phyloP scores from a whole-genome alignment of 495 filamentous ascomycete genomes.

The Amphirosellinia nigrospora region DNA sequence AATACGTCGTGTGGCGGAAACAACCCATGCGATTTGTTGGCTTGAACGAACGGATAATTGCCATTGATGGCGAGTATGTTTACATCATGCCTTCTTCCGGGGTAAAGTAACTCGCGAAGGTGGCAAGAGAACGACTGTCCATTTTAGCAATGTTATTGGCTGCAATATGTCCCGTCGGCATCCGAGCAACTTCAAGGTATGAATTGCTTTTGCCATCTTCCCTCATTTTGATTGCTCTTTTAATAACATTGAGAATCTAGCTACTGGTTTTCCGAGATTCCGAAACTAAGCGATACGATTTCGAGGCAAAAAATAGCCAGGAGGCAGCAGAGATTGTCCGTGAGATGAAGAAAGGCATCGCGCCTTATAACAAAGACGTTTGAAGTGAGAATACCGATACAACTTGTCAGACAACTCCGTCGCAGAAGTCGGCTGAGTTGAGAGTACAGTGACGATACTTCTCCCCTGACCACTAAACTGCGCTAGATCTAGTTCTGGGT shows the following conservation, averaged over 20 bases:
- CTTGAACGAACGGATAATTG: slow-evolving; percentile 79
- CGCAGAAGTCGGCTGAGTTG: neutral
- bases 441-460: neutral
- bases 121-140: slow-evolving; percentile 85
- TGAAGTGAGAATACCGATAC: slow-evolving; percentile 10
- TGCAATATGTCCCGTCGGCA: slow-evolving; percentile 91
- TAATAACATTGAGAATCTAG: slow-evolving; percentile 35
- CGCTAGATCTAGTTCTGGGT: neutral
- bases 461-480: neutral
- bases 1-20: slow-evolving; percentile 90
- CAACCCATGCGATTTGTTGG: slow-evolving; percentile 93
- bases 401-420: neutral
- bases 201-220: slow-evolving; percentile 24
- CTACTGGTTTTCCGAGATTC: slow-evolving; percentile 80
- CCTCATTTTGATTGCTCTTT: slow-evolving; percentile 9
- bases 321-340: slow-evolving; percentile 90
- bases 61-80: slow-evolving; percentile 93
- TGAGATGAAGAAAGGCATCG: slow-evolving; percentile 79
- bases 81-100: slow-evolving; percentile 81
- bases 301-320: slow-evolving; percentile 78
- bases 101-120: slow-evolving; percentile 64
- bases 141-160: slow-evolving; percentile 90
- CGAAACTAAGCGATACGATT: slow-evolving; percentile 95
- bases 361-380: slow-evolving; percentile 53
- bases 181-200: slow-evolving; percentile 86